Base-by-base conservation (phyloP, 2,329 filamentous ascomycete genomes). In the Pseudophaeomoniella oleicola region DNA sequence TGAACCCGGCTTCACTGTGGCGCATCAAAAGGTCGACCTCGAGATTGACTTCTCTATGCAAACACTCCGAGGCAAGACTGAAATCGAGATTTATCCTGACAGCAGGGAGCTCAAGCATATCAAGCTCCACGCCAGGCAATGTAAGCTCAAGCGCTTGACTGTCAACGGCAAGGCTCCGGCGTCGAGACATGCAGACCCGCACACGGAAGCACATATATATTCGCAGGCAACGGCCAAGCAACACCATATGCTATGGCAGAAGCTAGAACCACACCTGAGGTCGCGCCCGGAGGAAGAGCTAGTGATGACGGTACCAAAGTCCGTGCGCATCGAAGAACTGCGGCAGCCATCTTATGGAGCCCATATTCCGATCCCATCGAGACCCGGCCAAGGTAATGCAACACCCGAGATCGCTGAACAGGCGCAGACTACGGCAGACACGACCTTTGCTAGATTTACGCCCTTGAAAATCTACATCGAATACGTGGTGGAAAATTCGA, bases 21-120 rank as follows among this genome's bases (percentile, higher is more conserved):
- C 84, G 37, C 80, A 86, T 59, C 88, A 96, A 60, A 82, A 83
- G 55, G 78, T 98, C 35, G 79, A 86, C 49, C 67, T 98, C 41
- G 87, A 96, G 50, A 68, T 98, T 53, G 82, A 93, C 60, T 92
- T 98, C 55, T 69, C 72, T 44, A 73, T 72, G 37, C 79, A 78
- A 57, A 72, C 69, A 50, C 63, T 96, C 50, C 77, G 72, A 42
- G 90, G 90, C 35, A 79, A 73, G 44, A 84, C 82, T 5, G 80
- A 87, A 46, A 81, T 98, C 47, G 81, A 78, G 18, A 75, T 96
- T 37, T 78, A 81, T 46, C 76, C 76, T 14, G 64, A 70, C 39
- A 60, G 64, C 40, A 63, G 64, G 42, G 65, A 74, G 19, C 57
- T 79, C 37, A 64, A 60, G 41, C 55, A 60, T 15, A 64, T 81